Base-by-base conservation (phyloP, 2,329 filamentous ascomycete genomes). In the Colletotrichum tropicicola region DNA sequence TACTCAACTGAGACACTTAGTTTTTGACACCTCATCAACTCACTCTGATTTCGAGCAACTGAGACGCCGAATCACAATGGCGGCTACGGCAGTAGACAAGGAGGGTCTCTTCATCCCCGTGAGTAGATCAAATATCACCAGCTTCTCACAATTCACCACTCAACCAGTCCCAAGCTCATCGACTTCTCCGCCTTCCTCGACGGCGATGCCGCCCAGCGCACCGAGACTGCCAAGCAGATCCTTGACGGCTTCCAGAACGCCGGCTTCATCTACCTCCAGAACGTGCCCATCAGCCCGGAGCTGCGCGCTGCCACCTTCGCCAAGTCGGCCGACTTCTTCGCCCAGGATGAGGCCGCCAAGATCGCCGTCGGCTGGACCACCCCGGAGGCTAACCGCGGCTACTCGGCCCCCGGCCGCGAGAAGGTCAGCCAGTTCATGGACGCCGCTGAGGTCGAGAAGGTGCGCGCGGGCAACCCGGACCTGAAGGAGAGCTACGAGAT, bases 211-310 rank as follows among this genome's bases (percentile, higher is more conserved):
- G 72, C 82, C 9, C 82, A 91, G 69, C 91, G 90, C 70, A 80
- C 84, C 53, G 79, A 85, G 44, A 89, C 92, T 1, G 94, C 93
- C 21, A 78, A 88, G 56, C 87, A 91, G 41, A 89, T 97, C 70
- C 88, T 95, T 12, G 74, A 88, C 56, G 94, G 92, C 43, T 97
- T 98, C 81, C 91, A 94, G 72, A 90, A 87, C 2, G 92, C 94
- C 3, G 94, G 94, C 61, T 97, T 98, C 82, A 87, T 98, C 73
- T 97, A 97, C 78, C 87, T 97, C 39, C 90, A 90, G 71, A 92
- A 95, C 77, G 90, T 95, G 69, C 87, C 91, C 41, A 91, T 97
- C 65, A 78, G 89, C 0, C 72, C 85, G 4, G 79, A 85, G 8
- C 83, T 85, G 9, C 80, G 93, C 12, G 76, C 85, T 64, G 77